phyloP scores from a whole-genome alignment of 441 rosid genomes.

The Bruguiera hainesii region DNA sequence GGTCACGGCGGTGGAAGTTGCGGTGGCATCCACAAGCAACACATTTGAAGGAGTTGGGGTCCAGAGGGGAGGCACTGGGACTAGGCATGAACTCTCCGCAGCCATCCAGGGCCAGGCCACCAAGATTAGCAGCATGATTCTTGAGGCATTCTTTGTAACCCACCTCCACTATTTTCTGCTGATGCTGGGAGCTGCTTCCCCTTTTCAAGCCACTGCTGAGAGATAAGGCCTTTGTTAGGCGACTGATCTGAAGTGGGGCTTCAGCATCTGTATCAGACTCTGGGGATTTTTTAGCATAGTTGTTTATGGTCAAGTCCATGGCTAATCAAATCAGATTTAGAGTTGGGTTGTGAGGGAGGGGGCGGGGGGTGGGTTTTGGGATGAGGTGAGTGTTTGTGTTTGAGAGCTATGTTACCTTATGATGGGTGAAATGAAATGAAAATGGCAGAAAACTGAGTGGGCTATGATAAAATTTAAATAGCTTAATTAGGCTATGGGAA shows the following conservation, averaged over 20 bases:
- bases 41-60: constrained; percentile 54
- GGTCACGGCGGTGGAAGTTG: constrained; percentile 63
- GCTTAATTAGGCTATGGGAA: too few relatives aligned
- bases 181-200: constrained; percentile 11
- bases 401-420: neutral
- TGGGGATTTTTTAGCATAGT: constrained; percentile 12
- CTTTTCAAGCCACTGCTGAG: constrained; percentile 22
- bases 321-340: constrained; percentile 6
- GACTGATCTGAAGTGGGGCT: constrained; percentile 32
- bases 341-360: too few relatives aligned
- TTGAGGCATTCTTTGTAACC: constrained; percentile 75
- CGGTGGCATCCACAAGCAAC: constrained; percentile 87
- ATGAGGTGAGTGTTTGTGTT: constrained; percentile 10
- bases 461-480: neutral
- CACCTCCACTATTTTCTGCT: constrained; percentile 25
- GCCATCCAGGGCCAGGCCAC: constrained; percentile 64
- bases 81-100: constrained; percentile 68
- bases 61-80: constrained; percentile 22
- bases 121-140: constrained; percentile 72
- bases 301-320: constrained; percentile 27
- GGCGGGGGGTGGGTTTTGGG: neutral
- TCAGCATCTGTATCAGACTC: constrained; percentile 30
- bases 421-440: constrained; percentile 1
- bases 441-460: constrained; percentile 4
- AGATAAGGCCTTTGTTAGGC: constrained; percentile 29